Percentiles rank a stretch among this genome's conserved stretches.
Conservation (phyloP, 1,284 basidiomycete genomes). For the Trametes polyzona region DNA sequence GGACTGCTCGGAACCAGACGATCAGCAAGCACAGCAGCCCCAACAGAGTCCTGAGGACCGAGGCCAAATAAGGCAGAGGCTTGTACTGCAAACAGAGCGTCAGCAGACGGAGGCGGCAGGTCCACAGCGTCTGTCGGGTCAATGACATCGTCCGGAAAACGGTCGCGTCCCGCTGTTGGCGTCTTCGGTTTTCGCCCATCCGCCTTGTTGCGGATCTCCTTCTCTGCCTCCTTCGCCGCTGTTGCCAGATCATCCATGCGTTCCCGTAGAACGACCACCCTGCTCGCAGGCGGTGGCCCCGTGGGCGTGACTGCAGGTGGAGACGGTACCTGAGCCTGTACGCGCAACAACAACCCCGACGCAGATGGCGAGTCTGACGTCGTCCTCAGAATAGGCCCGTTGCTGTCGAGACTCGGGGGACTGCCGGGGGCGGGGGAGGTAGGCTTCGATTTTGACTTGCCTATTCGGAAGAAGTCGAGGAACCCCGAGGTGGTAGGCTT, state of each 20-base stretch:
- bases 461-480: slow-evolving; percentile 69
- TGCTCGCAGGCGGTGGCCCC: slow-evolving; percentile 42
- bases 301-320: slow-evolving; percentile 32
- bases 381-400: slow-evolving; percentile 56
- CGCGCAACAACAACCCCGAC: slow-evolving; percentile 41
- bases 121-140: slow-evolving; percentile 84
- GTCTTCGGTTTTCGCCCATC: slow-evolving; percentile 38
- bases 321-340: slow-evolving; percentile 46
- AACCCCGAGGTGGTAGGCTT: slow-evolving; percentile 59
- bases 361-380: slow-evolving; percentile 63
- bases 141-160: slow-evolving; percentile 56
- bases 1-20: slow-evolving; percentile 67
- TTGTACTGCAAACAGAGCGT: slow-evolving; percentile 74
- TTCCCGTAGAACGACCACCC: slow-evolving; percentile 81
- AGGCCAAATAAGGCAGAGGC: slow-evolving; percentile 69
- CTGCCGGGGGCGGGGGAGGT: slow-evolving; percentile 48
- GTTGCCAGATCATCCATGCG: slow-evolving; percentile 68
- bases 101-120: slow-evolving; percentile 63
- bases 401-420: slow-evolving; percentile 30
- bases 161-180: slow-evolving; percentile 33
- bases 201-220: slow-evolving; percentile 60
- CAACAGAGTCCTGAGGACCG: slow-evolving; percentile 70
- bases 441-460: slow-evolving; percentile 67
- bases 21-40: slow-evolving; percentile 73
- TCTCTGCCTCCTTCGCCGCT: slow-evolving; percentile 74